Percentiles rank a stretch among this genome's conserved stretches.
phyloP scores from a whole-genome alignment of 805 yeast species.

The Kluyveromyces siamensis region DNA sequence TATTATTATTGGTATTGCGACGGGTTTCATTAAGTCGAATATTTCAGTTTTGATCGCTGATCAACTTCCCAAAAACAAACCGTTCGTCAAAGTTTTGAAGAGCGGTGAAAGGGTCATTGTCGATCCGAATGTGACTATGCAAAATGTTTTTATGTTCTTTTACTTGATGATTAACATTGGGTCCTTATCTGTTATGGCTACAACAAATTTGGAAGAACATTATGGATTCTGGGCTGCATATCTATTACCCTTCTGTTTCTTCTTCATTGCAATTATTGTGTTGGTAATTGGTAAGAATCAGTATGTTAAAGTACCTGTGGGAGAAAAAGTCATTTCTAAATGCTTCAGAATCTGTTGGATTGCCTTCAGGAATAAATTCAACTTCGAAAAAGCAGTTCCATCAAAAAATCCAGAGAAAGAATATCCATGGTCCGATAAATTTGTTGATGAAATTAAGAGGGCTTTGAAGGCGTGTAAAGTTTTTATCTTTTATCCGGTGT shows the following conservation, averaged over 20 bases:
- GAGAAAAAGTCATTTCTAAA: slow-evolving; percentile 50
- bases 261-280: slow-evolving; percentile 47
- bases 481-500: slow-evolving; percentile 60
- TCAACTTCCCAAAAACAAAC: slow-evolving; percentile 54
- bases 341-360: slow-evolving; percentile 39
- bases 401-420: slow-evolving; percentile 38
- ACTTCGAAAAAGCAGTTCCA: slow-evolving; percentile 51
- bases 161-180: slow-evolving; percentile 73
- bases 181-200: slow-evolving; percentile 64
- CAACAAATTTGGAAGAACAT: slow-evolving; percentile 59
- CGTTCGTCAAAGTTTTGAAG: slow-evolving; percentile 46
- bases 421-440: slow-evolving; percentile 54
- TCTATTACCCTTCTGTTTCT: slow-evolving; percentile 61
- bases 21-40: slow-evolving; percentile 76
- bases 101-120: slow-evolving; percentile 59
- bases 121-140: slow-evolving; percentile 63
- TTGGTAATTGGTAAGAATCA: slow-evolving; percentile 43
- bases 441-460: slow-evolving; percentile 64
- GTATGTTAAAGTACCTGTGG: slow-evolving; percentile 52
- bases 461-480: slow-evolving; percentile 66
- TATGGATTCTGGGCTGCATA: slow-evolving; percentile 71
- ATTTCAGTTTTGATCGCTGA: slow-evolving; percentile 65
- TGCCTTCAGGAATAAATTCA: slow-evolving; percentile 38
- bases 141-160: slow-evolving; percentile 66
- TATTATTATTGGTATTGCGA: slow-evolving; percentile 57